Percentiles rank a stretch among this genome's conserved stretches.
Evolutionary conservation across 2,329 filamentous ascomycete species (phyloP).

Genomic region (Acrodontium crateriforme): DNA sequence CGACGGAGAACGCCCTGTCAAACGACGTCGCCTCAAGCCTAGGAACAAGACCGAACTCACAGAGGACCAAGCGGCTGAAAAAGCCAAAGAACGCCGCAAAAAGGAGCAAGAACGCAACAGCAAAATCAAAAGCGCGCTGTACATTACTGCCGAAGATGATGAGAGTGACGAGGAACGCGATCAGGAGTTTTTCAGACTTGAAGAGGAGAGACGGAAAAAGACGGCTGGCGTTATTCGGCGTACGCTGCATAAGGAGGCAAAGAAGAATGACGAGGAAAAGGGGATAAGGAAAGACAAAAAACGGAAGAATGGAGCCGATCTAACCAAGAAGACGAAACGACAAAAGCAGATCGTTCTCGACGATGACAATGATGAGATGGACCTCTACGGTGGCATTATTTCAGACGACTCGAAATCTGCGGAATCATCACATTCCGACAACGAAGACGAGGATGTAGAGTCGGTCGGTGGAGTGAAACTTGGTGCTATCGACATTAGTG

Average conservation of each 20-base stretch:
- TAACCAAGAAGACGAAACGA: constrained; percentile 7
- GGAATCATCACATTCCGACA: too few relatives aligned
- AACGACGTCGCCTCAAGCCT: constrained; percentile 44
- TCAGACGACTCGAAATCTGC: too few relatives aligned
- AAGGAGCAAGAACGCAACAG: constrained; percentile 62
- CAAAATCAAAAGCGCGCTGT: constrained; percentile 74
- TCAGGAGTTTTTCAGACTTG: constrained; percentile 61
- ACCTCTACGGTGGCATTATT: too few relatives aligned
- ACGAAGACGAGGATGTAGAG: too few relatives aligned
- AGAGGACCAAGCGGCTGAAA: constrained; percentile 45
- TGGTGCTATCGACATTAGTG: too few relatives aligned
- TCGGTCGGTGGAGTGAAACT: too few relatives aligned
- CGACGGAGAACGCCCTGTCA: constrained; percentile 39
- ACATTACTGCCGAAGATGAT: constrained; percentile 73
- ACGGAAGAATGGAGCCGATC: constrained; percentile 7
- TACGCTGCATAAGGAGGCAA: constrained; percentile 29
- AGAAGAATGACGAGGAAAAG: constrained; percentile 18
- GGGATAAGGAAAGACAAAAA: constrained; percentile 16
- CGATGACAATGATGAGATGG: constrained; percentile 6
- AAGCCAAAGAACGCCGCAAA: constrained; percentile 46
- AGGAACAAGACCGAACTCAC: constrained; percentile 43
- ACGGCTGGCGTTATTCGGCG: constrained; percentile 37
- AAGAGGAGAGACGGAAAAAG: constrained; percentile 51
- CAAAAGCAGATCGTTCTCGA: constrained; percentile 2
- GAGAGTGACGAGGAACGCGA: constrained; percentile 69